Evolutionary conservation across 2,329 filamentous ascomycete species (phyloP), one percentile per base, ranked within the genome.

Genomic region (Cercospora sesami): DNA sequence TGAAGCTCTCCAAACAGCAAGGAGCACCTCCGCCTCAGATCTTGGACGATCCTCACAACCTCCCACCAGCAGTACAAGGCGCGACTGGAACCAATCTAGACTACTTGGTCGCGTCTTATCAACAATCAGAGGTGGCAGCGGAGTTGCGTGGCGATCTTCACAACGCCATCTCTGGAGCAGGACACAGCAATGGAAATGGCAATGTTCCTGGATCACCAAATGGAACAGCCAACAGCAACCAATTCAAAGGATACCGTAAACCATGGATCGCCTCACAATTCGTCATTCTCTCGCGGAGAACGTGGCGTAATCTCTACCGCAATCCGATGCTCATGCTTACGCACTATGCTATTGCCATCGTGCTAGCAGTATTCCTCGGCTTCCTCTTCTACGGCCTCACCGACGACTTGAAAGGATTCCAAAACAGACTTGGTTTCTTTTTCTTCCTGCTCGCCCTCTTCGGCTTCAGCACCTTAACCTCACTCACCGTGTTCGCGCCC

Each of bases 251-350:
- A 18, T 97, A 96, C 79, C 87, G 89, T 66, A 92, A 95, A 68
- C 86, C 97, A 66, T 89, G 94, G 58, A 89, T 94, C 72, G 75
- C 86, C 8, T 86, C 90, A 53, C 95, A 99, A 79, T 98, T 99
- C 80, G 77, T 90, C 64, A 97, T 99, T 73, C 84, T 99, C 12
- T 96, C 94, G 0, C 86, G 89, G 75, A 89, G 95, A 57, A 99
- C 95, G 0, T 99, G 94, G 94, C 93, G 91, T 77, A 99, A 99
- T 77, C 85, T 99, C 6, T 98, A 99, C 83, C 90, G 95, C 66
- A 97, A 99, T 79, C 95, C 95, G 1, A 94, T 98, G 87, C 84
- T 99, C 68, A 99, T 99, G 95, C 86, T 99, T 67, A 97, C 94
- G 0, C 95, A 99, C 81, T 99, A 98, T 78, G 95, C 95, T 42